Evolutionary conservation across 352 stramenopile genomes (phyloP), one percentile per base, ranked within the genome.

Genomic region (Phytopythium kandeliae): DNA sequence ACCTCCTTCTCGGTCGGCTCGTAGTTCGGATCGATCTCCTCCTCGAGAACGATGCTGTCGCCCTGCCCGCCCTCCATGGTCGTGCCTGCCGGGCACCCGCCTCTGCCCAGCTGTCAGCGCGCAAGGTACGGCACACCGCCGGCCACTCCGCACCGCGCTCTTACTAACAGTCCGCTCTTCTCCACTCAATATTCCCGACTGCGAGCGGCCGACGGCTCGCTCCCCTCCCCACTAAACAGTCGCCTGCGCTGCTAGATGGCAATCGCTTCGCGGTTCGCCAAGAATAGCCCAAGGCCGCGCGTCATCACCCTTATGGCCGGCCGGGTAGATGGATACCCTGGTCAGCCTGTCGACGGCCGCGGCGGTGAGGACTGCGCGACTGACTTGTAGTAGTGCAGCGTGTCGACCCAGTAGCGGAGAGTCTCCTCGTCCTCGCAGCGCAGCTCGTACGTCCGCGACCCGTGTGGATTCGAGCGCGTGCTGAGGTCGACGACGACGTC

Each of bases 11-110:
- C 74, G 12, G 79, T 84, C 19, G 92, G 92, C 54, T 96, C 85
- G 78, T 98, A 98, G 71, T 98, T 96, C 2, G 90, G 90, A 51
- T 98, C 92, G 55, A 98, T 96, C 65, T 97, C 87, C 58, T 98
- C 92, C 63, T 98, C 90, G 30, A 97, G 62, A 21, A 97, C 74
- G 55, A 97, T 95, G 67, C 79, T 93, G 51, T 92, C 81, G 13
- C 78, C 58, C 43, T 67, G 61, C 24, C 40, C 48, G 16, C 62
- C 63, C 26, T 86, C 76, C 78, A 88, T 84, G 41, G 22, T 22
- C 35, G 31, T n/a, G n/a, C 24, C 46, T 43, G 10, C 16, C 17
- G 13, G 13, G 10, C 37, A 1, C 8, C 26, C 37, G 9, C 5
- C 8, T 10, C 37, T 26, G 11, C 37, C 6, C n/a, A 25, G 10